Evolutionary conservation across 1,284 basidiomycete species (phyloP).

Genomic region (Heterobasidion occidentale): DNA sequence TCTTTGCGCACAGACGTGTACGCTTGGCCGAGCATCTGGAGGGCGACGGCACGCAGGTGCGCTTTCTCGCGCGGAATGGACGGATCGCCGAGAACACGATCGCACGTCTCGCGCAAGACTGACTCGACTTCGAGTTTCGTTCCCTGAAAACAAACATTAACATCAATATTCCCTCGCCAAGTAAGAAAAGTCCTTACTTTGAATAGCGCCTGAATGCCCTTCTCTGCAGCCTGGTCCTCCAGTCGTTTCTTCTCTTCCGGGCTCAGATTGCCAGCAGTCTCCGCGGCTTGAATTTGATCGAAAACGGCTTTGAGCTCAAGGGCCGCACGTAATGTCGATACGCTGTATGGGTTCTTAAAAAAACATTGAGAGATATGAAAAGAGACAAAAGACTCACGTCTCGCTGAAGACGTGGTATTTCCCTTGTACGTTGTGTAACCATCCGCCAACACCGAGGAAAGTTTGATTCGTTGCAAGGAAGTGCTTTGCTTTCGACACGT

Average conservation of each 20-base stretch:
- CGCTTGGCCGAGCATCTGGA: slow-evolving; percentile 79
- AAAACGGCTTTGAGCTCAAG: slow-evolving; percentile 94
- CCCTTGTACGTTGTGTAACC: slow-evolving; percentile 91
- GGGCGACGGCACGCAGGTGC: slow-evolving; percentile 69
- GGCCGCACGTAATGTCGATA: slow-evolving; percentile 82
- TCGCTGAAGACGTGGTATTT: slow-evolving; percentile 92
- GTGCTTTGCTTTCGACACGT: slow-evolving; percentile 77
- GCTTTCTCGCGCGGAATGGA: slow-evolving; percentile 51
- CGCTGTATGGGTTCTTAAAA: slow-evolving; percentile 33
- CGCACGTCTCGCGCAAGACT: slow-evolving; percentile 89
- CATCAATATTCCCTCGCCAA: background rate
- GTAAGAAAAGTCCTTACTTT: slow-evolving; percentile 42
- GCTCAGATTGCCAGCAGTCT: slow-evolving; percentile 78
- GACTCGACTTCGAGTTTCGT: slow-evolving; percentile 95
- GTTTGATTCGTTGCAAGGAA: slow-evolving; percentile 74
- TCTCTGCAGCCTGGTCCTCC: slow-evolving; percentile 96
- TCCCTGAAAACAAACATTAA: slow-evolving; percentile 40
- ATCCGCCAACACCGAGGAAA: slow-evolving; percentile 79
- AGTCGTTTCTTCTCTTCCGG: slow-evolving; percentile 85
- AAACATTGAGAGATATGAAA: background rate
- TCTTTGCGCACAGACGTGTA: slow-evolving; percentile 68
- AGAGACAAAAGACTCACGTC: slow-evolving; percentile 47
- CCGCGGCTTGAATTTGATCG: slow-evolving; percentile 90
- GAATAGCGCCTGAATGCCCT: slow-evolving; percentile 89
- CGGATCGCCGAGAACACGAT: slow-evolving; percentile 69